Evolutionary conservation across 2,329 filamentous ascomycete species (phyloP), one percentile per base, ranked within the genome.

Genomic region (Lachnellula suecica): DNA sequence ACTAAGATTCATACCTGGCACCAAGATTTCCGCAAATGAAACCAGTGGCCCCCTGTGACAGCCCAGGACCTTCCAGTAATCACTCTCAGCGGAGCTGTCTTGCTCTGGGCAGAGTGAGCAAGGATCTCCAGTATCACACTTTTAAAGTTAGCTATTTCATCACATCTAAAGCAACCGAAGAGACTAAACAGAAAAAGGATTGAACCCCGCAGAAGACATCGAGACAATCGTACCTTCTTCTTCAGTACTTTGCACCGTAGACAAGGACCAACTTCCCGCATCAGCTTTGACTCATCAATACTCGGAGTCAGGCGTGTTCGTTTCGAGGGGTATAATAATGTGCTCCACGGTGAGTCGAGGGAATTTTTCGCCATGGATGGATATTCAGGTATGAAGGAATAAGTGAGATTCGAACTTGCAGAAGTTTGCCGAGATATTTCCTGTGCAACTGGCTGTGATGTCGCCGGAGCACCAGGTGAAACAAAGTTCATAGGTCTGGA

Each of bases 91-190:
- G 8, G n/a, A 35, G 9, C 29, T 31, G 27, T 45, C 44, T 23
- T 45, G 44, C 23, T 45, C 44, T 35, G 44, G 44, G 15, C 44
- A 45, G 11, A 45, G 44, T 4, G 44, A 45, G 17, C 44, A 45
- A 11, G 44, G 44, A 24, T 45, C 44, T 13, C 5, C 13, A n/a
- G 44, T 4, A 45, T 45, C 44, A 23, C 44, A 45, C 44, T 45
- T 10, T 34, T 45, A 4, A 20, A 19, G 19, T 34, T 35, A 45
- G 27, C 4, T 19, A 34, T 34, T 2, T 34, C n/a, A 19, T 22
- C 4, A 22, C 19, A 19, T 9, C n/a, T n/a, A n/a, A n/a, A n/a
- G n/a, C n/a, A n/a, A n/a, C n/a, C n/a, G n/a, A n/a, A n/a, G n/a
- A n/a, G n/a, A n/a, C n/a, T n/a, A n/a, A 31, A 31, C 8, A 31